phyloP scores from a whole-genome alignment of 352 stramenopile genomes.

The Phytophthora cryptogea region DNA sequence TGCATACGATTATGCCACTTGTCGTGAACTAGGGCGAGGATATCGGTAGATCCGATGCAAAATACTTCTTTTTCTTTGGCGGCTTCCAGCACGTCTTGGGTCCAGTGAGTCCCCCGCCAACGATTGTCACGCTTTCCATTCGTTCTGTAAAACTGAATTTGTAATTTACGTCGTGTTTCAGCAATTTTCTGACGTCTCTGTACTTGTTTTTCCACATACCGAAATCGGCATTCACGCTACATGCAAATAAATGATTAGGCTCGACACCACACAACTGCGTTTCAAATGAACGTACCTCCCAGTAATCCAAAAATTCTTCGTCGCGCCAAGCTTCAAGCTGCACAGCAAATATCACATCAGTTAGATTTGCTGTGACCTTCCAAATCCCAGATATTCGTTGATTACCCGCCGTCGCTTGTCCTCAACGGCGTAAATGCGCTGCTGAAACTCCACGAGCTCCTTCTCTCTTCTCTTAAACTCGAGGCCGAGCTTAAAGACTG shows the following conservation, averaged over 20 bases:
- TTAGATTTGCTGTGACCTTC: neutral
- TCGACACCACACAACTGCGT: neutral
- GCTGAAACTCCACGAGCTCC: conserved; percentile 37
- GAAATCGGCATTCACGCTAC: conserved; percentile 67
- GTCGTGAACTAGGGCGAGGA: conserved; percentile 53
- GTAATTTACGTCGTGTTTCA: conserved; percentile 57
- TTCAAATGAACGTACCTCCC: conserved; percentile 50
- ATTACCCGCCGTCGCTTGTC: conserved; percentile 54
- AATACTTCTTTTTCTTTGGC: conserved; percentile 57
- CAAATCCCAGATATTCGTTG: neutral
- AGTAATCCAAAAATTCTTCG: conserved; percentile 84
- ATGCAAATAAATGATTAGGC: conserved; percentile 3
- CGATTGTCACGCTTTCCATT: conserved; percentile 68
- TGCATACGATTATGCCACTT: conserved; percentile 49
- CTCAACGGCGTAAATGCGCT: conserved; percentile 45
- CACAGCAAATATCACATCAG: neutral
- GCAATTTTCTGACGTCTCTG: conserved; percentile 45
- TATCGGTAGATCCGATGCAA: conserved; percentile 52
- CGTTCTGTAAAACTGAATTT: conserved; percentile 49
- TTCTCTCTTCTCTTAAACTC: conserved; percentile 63
- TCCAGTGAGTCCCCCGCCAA: conserved; percentile 58
- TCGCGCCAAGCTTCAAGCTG: conserved; percentile 76
- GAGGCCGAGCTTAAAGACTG: conserved; percentile 61
- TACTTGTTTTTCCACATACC: conserved; percentile 40
- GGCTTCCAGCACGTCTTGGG: conserved; percentile 45